phyloP scores from a whole-genome alignment of 2,329 filamentous ascomycete species.

The Xylariaceae sp. region DNA sequence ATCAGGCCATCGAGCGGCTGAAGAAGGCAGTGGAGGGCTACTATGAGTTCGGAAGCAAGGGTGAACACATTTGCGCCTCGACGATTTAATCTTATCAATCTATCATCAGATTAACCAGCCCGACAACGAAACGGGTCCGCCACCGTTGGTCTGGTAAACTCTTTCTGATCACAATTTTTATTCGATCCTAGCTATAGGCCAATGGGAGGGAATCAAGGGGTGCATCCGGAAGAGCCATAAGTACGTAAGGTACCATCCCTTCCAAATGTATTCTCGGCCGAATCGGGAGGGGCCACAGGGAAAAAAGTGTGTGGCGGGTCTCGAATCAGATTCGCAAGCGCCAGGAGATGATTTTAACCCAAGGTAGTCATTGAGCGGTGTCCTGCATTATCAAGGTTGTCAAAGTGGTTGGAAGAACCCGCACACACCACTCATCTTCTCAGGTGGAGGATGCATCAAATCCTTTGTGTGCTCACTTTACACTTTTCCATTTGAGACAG shows the following conservation, averaged over 20 bases:
- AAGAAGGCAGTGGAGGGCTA: too few species aligned
- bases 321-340: background rate
- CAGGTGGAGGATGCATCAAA: too few species aligned
- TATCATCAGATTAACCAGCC: background rate
- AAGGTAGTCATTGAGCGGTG: constrained; percentile 4
- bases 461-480: too few species aligned
- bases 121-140: background rate
- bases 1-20: background rate
- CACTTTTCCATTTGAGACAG: too few species aligned
- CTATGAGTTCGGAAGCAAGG: too few species aligned
- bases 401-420: too few species aligned
- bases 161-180: constrained; percentile 11
- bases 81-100: too few species aligned
- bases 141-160: background rate
- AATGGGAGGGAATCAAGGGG: too few species aligned
- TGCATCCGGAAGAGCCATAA: too few species aligned
- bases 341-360: background rate
- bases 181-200: constrained; percentile 23
- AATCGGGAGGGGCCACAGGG: constrained; percentile 1
- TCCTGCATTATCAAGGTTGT: constrained; percentile 1
- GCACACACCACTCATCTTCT: too few species aligned
- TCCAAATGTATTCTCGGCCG: background rate
- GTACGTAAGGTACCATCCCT: background rate
- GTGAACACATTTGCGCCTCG: too few species aligned
- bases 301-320: constrained; percentile 2